phyloP scores from a whole-genome alignment of 2,329 filamentous ascomycete species.

The Botryotinia narcissicola region DNA sequence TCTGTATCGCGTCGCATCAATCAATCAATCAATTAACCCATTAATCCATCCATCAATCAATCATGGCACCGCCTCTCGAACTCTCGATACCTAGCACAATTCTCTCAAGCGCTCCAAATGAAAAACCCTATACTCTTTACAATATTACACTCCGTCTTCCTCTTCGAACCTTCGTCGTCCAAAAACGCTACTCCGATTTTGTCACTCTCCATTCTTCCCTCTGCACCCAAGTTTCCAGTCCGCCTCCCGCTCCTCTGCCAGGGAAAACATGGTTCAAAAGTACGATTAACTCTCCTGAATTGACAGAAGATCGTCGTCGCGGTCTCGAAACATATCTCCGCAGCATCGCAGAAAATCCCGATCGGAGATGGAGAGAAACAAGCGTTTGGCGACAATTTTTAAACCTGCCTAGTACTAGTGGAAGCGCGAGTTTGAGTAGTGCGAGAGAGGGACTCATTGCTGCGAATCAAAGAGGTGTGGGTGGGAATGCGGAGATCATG shows the following conservation, averaged over 20 bases:
- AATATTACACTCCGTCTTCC: conserved; percentile 76
- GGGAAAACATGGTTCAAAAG: conserved; percentile 75
- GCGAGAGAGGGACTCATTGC: conserved; percentile 35
- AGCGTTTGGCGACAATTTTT: conserved; percentile 71
- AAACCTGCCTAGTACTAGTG: conserved; percentile 56
- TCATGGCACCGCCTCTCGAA: conserved; percentile 63
- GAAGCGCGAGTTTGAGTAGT: conserved; percentile 38
- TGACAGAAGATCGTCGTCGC: conserved; percentile 67
- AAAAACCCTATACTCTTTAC: conserved; percentile 68
- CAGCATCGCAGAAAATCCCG: conserved; percentile 69
- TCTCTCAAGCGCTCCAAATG: conserved; percentile 48
- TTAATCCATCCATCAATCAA: conserved; percentile 1
- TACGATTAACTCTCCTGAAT: conserved; percentile 65
- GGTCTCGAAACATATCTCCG: conserved; percentile 70
- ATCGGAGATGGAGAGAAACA: conserved; percentile 73
- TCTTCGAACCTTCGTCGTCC: conserved; percentile 70
- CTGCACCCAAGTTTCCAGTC: conserved; percentile 54
- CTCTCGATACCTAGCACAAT: conserved; percentile 68
- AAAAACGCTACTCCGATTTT: conserved; percentile 84
- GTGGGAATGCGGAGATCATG: conserved; percentile 29
- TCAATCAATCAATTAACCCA: not conserved
- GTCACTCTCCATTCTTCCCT: conserved; percentile 62
- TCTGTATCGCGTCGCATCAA: not conserved
- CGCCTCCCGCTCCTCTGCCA: conserved; percentile 68
- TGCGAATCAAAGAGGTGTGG: conserved; percentile 31